Conservation (phyloP, 192 early-diverging fungal species). For the Backusella liffmaniae region DNA sequence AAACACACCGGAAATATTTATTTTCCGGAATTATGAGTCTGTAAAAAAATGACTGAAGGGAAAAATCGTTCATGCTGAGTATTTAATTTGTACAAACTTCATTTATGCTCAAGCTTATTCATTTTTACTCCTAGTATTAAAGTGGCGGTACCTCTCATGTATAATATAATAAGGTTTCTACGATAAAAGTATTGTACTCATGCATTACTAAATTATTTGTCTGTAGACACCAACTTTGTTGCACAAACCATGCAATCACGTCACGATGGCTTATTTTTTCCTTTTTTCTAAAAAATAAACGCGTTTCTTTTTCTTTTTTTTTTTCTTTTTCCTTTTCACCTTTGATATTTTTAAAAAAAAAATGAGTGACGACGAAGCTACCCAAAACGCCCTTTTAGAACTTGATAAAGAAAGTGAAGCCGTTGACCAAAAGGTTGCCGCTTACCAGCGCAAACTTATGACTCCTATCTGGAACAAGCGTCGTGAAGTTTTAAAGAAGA, state of each 20-base stretch:
- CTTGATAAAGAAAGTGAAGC: not conserved
- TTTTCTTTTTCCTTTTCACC: not conserved
- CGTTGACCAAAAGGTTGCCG: not conserved
- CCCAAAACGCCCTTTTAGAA: not conserved
- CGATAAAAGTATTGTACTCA: too few species aligned
- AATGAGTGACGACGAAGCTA: conserved; percentile 4
- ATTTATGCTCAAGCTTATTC: too few species aligned
- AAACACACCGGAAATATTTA: too few species aligned
- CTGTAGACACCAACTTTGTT: not conserved
- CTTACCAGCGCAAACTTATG: conserved; percentile 31
- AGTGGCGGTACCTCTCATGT: too few species aligned
- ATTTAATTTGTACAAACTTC: too few species aligned
- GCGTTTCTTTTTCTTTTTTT: not conserved
- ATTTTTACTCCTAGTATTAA: too few species aligned
- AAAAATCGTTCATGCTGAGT: too few species aligned
- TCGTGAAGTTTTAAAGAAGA: conserved; percentile 36
- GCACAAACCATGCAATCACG: not conserved
- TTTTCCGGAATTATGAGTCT: too few species aligned
- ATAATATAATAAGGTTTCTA: too few species aligned
- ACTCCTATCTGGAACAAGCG: conserved; percentile 33
- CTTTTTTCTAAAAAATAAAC: not conserved
- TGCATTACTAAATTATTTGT: too few species aligned
- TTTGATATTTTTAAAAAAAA: not conserved
- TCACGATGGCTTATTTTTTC: conserved; percentile 4
- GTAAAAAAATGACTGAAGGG: too few species aligned